phyloP scores from a whole-genome alignment of 331 rosid species.

The Quercus lobata region DNA sequence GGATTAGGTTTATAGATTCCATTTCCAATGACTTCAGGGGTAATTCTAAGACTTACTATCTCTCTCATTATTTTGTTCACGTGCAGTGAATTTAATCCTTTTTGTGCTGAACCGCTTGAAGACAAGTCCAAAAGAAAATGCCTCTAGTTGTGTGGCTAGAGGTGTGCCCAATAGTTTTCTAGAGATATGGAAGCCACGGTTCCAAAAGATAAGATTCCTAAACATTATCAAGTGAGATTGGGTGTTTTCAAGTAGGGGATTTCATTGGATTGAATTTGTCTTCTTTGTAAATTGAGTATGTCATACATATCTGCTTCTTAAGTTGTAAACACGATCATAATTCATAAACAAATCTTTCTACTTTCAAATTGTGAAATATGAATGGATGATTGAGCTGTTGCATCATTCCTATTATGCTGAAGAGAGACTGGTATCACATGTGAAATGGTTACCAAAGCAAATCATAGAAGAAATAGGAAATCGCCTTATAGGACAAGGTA shows the following conservation, averaged over 20 bases:
- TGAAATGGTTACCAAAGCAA: background rate
- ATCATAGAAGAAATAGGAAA: background rate
- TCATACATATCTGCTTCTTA: background rate
- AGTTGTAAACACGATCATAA: background rate
- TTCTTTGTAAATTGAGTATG: background rate
- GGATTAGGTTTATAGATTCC: conserved; percentile 21
- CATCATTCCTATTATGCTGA: background rate
- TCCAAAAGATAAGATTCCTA: conserved; percentile 15
- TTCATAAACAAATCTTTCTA: too few relatives aligned
- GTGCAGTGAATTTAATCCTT: background rate
- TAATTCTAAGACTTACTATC: background rate
- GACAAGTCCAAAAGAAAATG: conserved; percentile 11
- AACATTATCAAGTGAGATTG: conserved; percentile 3
- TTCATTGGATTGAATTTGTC: conserved; percentile 3
- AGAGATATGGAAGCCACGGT: conserved; percentile 5
- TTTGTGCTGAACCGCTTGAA: background rate
- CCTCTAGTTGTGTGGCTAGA: conserved; percentile 9
- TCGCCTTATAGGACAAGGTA: conserved; percentile 36
- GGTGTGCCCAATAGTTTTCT: background rate
- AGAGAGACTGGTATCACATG: conserved; percentile 13
- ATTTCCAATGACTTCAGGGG: background rate
- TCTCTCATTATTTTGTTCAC: background rate
- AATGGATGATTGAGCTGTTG: background rate
- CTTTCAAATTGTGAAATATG: background rate
- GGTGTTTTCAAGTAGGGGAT: background rate